Evolutionary conservation across 129 eudicot species (phyloP), one percentile per base, ranked within the genome.

Genomic region (Scalesia atractyloides): DNA sequence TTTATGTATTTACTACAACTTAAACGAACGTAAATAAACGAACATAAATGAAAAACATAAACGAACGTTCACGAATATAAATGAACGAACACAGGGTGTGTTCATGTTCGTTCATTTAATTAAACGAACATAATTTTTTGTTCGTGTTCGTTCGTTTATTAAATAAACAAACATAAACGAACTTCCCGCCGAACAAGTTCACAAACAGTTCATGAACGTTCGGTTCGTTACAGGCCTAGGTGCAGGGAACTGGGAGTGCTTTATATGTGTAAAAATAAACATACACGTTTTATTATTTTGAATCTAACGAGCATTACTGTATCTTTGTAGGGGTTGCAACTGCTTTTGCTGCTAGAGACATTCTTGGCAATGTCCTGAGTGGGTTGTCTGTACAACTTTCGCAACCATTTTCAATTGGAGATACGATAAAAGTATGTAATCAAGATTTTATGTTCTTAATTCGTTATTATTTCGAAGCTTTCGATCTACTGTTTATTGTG

Each of bases 281-380:
- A 63, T 39, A 33, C 20, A 30, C 22, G 13, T 50, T 39, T 77
- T 13, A n/a, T 3, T 43, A 22, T 20, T 63, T 39, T 51, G 30
- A 24, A 63, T 63, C 16, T 70, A 52, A 78, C 71, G 41, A 37
- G 65, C 36, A 8, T 70, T 76, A 51, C 64, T 62, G 62, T 18
- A 37, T 67, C 64, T 70, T 50, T 89, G 46, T 87, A 94, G 99
- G 99, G 62, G 94, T 94, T 72, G 99, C 99, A 10, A 90, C 99
- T 84, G 97, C 99, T 74, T 94, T 90, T 84, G 99, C 99, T n/a
- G 83, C 97, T 59, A 84, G 77, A 77, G 99, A 90, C 69, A 77
- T 94, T 64, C 96, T 94, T 22, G 99, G 99, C 41, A 94, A 94
- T 86, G 86, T 90, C 37, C 87, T 94, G 54, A 90, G 97, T 71